phyloP scores from a whole-genome alignment of 345 rosid genomes.

The Punica granatum region DNA sequence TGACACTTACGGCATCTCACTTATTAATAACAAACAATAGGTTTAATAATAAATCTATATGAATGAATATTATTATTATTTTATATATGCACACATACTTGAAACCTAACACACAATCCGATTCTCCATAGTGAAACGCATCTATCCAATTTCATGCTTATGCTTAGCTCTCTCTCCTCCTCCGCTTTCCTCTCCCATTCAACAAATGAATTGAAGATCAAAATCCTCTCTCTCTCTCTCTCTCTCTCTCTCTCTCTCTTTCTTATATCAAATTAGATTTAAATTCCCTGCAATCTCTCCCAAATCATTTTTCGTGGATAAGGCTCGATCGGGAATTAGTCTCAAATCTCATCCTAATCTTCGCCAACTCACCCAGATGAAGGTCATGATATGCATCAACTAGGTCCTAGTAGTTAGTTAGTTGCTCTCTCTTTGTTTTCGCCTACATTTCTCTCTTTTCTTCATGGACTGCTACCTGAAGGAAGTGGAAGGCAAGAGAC shows the following conservation, averaged over 20 bases:
- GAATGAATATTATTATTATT: too few species aligned
- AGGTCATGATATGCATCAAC: too few species aligned
- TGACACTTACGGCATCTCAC: too few species aligned
- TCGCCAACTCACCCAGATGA: neutral
- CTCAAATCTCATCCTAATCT: conserved; percentile 3
- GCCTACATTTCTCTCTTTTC: neutral
- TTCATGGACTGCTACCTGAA: conserved; percentile 8
- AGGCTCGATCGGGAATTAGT: neutral
- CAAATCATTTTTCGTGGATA: neutral
- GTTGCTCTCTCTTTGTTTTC: neutral
- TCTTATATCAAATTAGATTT: too few species aligned
- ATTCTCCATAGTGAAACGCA: too few species aligned
- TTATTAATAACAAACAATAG: too few species aligned
- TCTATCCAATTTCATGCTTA: neutral
- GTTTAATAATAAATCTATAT: too few species aligned
- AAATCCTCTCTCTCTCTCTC: neutral
- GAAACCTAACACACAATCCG: neutral
- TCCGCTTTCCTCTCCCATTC: neutral
- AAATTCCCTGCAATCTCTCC: neutral
- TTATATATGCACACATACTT: neutral
- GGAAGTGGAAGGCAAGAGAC: conserved; percentile 6
- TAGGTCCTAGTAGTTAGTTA: too few species aligned
- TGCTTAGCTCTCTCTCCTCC: neutral
- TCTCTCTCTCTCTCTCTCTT: neutral
- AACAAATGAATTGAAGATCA: neutral